Percentiles rank a stretch among this genome's conserved stretches.
phyloP scores from a whole-genome alignment of 331 rosid genomes.

The Spiraea crenata region DNA sequence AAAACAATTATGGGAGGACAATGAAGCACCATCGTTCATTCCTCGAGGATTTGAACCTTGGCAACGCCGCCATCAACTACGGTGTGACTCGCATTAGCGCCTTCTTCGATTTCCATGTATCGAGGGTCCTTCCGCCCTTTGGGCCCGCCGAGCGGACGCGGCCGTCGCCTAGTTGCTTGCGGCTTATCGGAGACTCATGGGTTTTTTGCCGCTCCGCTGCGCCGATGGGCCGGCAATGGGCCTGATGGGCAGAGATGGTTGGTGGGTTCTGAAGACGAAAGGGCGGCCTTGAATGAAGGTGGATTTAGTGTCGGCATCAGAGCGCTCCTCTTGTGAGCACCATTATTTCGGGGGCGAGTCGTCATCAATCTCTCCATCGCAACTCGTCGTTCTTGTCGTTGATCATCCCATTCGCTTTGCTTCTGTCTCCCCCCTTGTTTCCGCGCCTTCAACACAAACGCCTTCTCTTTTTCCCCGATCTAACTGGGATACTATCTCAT shows the following conservation, averaged over 20 bases:
- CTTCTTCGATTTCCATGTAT: slow-evolving; percentile 73
- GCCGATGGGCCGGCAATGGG: slow-evolving; percentile 36
- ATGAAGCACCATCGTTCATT: too few species aligned
- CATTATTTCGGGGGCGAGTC: slow-evolving; percentile 44
- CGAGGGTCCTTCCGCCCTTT: slow-evolving; percentile 47
- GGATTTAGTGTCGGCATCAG: slow-evolving; percentile 55
- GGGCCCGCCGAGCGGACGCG: slow-evolving; percentile 11
- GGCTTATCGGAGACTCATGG: slow-evolving; percentile 63
- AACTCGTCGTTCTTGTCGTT: too few species aligned
- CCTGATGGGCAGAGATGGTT: slow-evolving; percentile 32
- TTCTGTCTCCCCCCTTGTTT: slow-evolving; percentile 28
- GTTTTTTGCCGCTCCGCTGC: slow-evolving; percentile 80
- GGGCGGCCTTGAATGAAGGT: slow-evolving; percentile 36
- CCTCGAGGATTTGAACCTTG: too few species aligned
- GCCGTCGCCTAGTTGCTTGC: slow-evolving; percentile 1
- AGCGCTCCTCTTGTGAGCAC: slow-evolving; percentile 48
- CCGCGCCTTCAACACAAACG: slow-evolving; percentile 63
- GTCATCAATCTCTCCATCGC: too few species aligned
- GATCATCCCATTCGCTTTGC: slow-evolving; percentile 38
- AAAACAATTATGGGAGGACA: too few species aligned
- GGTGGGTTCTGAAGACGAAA: slow-evolving; percentile 38
- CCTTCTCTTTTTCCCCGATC: too few species aligned
- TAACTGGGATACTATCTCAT: slow-evolving; percentile 14
- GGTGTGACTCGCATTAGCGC: slow-evolving; percentile 75
- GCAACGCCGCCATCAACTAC: too few species aligned